These are phyloP conservation scores for Ambrosia artemisiifolia DNA, from an alignment of 129 eudicot species.

Conservation along the genomic window DNA sequence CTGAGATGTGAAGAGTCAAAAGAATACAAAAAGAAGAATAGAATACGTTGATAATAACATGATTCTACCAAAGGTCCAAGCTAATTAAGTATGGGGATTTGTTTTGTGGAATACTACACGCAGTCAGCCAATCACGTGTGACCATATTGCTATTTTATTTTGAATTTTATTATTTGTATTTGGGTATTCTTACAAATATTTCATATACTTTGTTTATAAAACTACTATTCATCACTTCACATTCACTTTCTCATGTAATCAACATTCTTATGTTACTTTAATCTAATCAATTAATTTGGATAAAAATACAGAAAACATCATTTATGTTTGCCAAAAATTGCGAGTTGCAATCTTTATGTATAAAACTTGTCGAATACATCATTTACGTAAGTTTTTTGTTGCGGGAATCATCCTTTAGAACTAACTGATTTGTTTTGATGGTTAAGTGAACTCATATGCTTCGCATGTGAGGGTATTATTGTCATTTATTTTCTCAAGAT, in stretches of 20 bases:
- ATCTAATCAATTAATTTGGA: not conserved
- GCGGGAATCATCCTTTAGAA: no score
- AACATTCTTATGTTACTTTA: not conserved
- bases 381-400: no score
- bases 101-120: not conserved
- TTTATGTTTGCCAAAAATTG: no score
- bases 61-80: not conserved
- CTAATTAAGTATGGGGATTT: not conserved
- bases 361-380: no score
- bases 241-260: not conserved
- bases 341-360: no score
- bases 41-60: constrained; percentile 7
- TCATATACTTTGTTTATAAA: not conserved
- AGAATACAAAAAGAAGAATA: not conserved
- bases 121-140: not conserved
- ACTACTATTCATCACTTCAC: not conserved
- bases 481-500: no score
- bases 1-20: constrained; percentile 2
- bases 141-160: not conserved
- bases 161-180: not conserved
- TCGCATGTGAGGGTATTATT: no score
- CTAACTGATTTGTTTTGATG: no score
- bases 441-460: no score
- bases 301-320: no score
- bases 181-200: not conserved